Evolutionary conservation across 371 early-diverging fungal species (phyloP), one percentile per base, ranked within the genome.

Genomic region (Apophysomyces sp.): DNA sequence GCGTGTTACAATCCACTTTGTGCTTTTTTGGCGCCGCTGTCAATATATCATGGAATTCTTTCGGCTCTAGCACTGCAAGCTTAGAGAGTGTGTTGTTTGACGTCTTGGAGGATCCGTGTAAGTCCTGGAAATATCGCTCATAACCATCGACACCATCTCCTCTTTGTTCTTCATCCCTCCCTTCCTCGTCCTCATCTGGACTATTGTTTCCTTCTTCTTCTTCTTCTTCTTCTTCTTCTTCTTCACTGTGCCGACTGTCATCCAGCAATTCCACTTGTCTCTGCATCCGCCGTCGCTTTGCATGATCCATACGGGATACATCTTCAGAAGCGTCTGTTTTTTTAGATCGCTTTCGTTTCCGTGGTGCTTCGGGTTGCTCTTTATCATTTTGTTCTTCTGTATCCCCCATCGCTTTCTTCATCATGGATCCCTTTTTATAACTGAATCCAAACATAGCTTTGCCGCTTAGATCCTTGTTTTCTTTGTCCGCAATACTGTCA

Each of bases 81-180:
- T 85, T 84, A 0, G 91, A 82, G 13, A 95, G 82, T 3, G 94
- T 94, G 69, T 92, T 92, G 74, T 94, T 87, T n/a, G 94, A 94
- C 2, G 95, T 95, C 52, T 72, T 69, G 6, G 85, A 75, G 13
- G 68, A 72, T 15, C 78, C 70, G 52, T 87, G 84, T 15, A 86
- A 67, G 34, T 86, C 83, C 66, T 88, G 85, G 65, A 94, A 94
- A 66, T 92, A 93, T 30, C 88, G 82, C 53, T 89, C 90, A 21
- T 87, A 81, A 0, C 86, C 85, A 41, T 84, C 78, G 4, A 70
- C 77, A 28, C 73, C 76, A 37, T 72, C 69, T 3, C 54, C 57
- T 18, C 57, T 63, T 3, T 75, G 62, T 12, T 62, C 75, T 16
- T 68, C 66, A 24, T 69, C 74, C 40, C 67, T 67, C 15, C 58